Percentiles rank a stretch among this genome's conserved stretches.
These are phyloP conservation scores for Iberis pinnata DNA, from an alignment of 345 rosid species.

Conservation along the genomic window DNA sequence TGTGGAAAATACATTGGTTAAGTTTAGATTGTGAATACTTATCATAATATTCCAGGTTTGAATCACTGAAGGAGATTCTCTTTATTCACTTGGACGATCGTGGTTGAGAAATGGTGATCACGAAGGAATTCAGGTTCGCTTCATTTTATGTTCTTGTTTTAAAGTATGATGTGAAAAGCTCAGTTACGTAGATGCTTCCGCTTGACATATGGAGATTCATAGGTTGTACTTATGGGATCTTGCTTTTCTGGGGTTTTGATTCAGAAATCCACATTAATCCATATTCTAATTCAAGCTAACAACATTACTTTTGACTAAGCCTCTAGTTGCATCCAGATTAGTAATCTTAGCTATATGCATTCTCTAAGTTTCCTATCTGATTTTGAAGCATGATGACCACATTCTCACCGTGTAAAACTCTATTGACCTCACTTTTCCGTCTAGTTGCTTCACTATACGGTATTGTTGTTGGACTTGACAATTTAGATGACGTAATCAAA, in stretches of 20 bases:
- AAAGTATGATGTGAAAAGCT: conserved; percentile 13
- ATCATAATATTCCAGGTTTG: conserved; percentile 71
- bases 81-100: conserved; percentile 80
- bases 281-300: too few species aligned
- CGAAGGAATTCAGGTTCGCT: conserved; percentile 62
- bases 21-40: too few species aligned
- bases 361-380: not conserved
- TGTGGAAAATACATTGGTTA: not conserved
- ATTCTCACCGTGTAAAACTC: too few species aligned
- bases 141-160: not conserved
- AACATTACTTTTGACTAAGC: too few species aligned
- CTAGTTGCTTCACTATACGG: conserved; percentile 45
- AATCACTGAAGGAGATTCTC: conserved; percentile 63
- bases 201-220: not conserved
- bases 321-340: too few species aligned
- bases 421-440: too few species aligned
- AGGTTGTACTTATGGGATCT: conserved; percentile 4
- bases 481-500: conserved; percentile 60
- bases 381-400: conserved; percentile 11
- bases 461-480: conserved; percentile 75
- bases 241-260: conserved; percentile 6
- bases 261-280: too few species aligned
- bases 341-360: too few species aligned
- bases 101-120: conserved; percentile 82
- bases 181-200: not conserved